Conservation (phyloP, 75 land plant genomes). For the Picea sitchensis region DNA sequence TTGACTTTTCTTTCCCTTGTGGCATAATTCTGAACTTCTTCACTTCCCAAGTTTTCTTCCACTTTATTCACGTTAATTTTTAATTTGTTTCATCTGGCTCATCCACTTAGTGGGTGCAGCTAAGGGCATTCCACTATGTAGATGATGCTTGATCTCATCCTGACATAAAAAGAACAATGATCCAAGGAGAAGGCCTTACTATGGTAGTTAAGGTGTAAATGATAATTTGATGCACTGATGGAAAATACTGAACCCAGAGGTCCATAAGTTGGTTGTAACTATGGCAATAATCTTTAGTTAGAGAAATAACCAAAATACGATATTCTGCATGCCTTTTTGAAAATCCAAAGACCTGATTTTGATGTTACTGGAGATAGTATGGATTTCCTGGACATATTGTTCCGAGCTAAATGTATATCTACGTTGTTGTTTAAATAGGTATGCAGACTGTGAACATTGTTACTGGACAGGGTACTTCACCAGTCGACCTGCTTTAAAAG, state of each 20-base stretch:
- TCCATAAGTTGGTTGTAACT: not conserved
- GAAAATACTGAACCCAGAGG: not conserved
- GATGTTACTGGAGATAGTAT: not conserved
- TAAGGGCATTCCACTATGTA: not conserved
- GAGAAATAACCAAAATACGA: not conserved
- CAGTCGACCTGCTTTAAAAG: slow-evolving; percentile 46
- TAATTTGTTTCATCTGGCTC: not conserved
- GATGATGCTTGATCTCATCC: not conserved
- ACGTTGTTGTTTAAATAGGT: slow-evolving; percentile 20
- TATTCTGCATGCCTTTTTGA: not conserved
- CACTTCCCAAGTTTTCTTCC: not conserved
- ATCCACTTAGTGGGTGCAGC: not conserved
- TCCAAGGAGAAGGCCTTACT: not conserved
- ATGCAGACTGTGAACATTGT: slow-evolving; percentile 47
- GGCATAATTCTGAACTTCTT: not conserved
- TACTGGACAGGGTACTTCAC: slow-evolving; percentile 63
- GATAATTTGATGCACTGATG: not conserved
- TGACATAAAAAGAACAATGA: not conserved
- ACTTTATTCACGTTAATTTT: not conserved
- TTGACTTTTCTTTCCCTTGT: not conserved
- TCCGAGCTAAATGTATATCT: not conserved
- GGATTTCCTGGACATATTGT: not conserved
- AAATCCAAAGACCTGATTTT: not conserved
- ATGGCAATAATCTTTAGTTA: not conserved
- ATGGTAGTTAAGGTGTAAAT: not conserved